Evolutionary conservation across 2,329 filamentous ascomycete species (phyloP).

Genomic region (Cladophialophora chaetospira): DNA sequence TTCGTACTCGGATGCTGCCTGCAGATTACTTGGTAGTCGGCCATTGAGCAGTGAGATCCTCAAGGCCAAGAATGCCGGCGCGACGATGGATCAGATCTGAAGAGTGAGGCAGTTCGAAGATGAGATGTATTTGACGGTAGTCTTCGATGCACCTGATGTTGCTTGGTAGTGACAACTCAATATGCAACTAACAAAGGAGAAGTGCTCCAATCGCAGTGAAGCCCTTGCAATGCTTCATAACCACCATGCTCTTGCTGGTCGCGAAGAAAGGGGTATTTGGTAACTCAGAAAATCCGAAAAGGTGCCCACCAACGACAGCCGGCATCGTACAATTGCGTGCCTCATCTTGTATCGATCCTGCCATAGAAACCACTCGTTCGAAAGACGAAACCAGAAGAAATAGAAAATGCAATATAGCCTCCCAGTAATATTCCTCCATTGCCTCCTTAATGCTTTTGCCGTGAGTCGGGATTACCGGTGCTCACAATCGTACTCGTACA

Average conservation of each 20-base stretch:
- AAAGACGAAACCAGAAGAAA: neutral
- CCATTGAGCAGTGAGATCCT: neutral
- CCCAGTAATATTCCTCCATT: slow-evolving; percentile 1
- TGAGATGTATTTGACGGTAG: neutral
- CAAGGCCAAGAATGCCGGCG: neutral
- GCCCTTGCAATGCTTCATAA: neutral
- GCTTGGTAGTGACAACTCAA: neutral
- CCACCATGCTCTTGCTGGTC: neutral
- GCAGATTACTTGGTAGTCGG: too few species aligned
- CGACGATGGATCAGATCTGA: neutral
- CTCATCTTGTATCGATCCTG: neutral
- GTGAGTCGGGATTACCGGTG: slow-evolving; percentile 12
- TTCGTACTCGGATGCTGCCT: too few species aligned
- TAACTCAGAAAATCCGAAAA: slow-evolving; percentile 2
- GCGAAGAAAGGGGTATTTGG: neutral
- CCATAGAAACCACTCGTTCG: neutral
- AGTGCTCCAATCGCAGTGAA: slow-evolving; percentile 1
- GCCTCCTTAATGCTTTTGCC: slow-evolving; percentile 16
- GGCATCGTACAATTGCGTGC: slow-evolving; percentile 9
- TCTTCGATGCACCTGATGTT: neutral
- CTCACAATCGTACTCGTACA: slow-evolving; percentile 26
- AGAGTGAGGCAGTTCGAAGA: neutral
- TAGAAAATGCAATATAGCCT: slow-evolving; percentile 1
- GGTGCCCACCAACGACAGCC: neutral
- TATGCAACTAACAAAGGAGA: neutral